Evolutionary conservation across 2,329 filamentous ascomycete genomes (phyloP).

Genomic region (Bipolaris cookei): DNA sequence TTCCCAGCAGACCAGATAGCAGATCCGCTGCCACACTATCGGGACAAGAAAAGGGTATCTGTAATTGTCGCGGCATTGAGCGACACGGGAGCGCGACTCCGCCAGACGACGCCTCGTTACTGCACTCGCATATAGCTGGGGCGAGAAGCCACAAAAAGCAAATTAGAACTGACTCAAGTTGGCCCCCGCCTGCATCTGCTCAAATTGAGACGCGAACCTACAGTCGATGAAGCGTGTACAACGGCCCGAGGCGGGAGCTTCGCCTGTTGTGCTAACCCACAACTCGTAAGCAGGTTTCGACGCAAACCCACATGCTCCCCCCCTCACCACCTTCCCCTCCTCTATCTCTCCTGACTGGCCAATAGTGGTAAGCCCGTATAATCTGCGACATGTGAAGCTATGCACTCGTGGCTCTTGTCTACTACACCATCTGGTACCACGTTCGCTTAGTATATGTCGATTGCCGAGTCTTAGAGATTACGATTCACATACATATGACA

Average conservation of each 20-base stretch:
- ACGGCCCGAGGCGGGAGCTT: conserved; percentile 4
- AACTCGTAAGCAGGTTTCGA: neutral
- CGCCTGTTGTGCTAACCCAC: neutral
- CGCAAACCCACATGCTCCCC: neutral
- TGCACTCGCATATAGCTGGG: neutral
- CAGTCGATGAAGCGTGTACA: conserved; percentile 1
- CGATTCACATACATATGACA: no score
- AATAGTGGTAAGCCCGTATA: neutral
- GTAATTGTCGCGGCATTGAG: neutral
- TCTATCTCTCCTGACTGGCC: neutral
- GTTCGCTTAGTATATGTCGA: no score
- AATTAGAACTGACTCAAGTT: neutral
- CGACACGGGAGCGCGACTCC: neutral
- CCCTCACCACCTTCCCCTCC: no score
- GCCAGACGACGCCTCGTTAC: neutral
- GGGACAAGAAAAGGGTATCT: neutral
- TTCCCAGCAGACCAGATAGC: neutral
- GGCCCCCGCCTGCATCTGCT: neutral
- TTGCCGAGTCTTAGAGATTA: no score
- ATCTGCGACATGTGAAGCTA: neutral
- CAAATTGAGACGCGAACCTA: neutral
- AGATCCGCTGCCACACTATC: neutral
- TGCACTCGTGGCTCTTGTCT: neutral
- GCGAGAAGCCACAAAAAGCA: neutral
- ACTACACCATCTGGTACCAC: neutral